Evolutionary conservation across 2,329 filamentous ascomycete genomes (phyloP), one percentile per base, ranked within the genome.

Genomic region (Talaromyces amestolkiae): DNA sequence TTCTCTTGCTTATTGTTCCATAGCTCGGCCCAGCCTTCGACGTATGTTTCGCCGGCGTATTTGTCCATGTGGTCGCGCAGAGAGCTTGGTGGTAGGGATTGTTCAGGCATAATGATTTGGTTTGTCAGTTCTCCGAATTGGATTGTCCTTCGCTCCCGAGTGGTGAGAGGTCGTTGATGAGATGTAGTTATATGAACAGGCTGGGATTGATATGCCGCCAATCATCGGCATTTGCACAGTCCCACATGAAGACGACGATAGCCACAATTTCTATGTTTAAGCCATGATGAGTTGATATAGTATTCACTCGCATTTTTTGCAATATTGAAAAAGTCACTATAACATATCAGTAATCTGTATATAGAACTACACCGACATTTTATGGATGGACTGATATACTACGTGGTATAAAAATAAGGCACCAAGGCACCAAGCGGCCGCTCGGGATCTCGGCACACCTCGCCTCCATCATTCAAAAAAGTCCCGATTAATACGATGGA

Each of bases 21-120:
- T n/a, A 88, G 78, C 3, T 80, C 75, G 61, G 83, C 82, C 86
- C 86, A 87, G 66, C 80, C 80, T 1, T 79, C 73, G 37, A 77
- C 73, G 63, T 85, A 82, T 15, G 76, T 70, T 17, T 76, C 72
- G 7, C 77, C 74, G 24, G 75, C 70, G 65, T 79, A 78, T 47
- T 79, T 73, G 45, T 75, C 69, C 72, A 86, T 83, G 69, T 81
- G 77, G 15, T 74, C 68, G 51, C 72, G 74, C 13, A 83, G 51
- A 33, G 47, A 39, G 58, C 63, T 69, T 19, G 31, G 61, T 35
- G 58, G 58, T 9, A 39, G 41, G 15, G 41, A 11, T 9, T 41
- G 35, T 6, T 53, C 33, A 43, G 60, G 22, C 64, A 66, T 66
- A 33, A n/a, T 59, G 8, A 33, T 6, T 41, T n/a, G 19, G 3